Evolutionary conservation across 139 green algal species (phyloP).

Genomic region (Coelastrella sp.): DNA sequence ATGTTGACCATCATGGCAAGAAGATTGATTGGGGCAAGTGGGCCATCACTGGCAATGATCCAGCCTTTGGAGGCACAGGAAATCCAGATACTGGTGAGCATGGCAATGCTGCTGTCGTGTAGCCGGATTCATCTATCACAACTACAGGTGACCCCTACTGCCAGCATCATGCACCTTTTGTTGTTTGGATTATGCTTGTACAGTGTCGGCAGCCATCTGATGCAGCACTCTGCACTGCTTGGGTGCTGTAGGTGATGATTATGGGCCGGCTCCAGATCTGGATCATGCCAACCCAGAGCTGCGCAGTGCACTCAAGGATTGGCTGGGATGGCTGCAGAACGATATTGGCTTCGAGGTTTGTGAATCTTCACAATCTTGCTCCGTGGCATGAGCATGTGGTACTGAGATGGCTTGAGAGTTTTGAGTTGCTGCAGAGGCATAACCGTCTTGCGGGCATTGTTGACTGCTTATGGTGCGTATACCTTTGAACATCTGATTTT

Average conservation of each 20-base stretch:
- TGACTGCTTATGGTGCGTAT: no score
- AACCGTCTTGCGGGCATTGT: background rate
- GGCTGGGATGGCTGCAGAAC: conserved; percentile 80
- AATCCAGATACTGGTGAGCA: conserved; percentile 68
- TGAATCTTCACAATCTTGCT: no score
- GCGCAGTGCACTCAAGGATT: conserved; percentile 76
- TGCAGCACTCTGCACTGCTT: background rate
- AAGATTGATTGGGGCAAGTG: conserved; percentile 84
- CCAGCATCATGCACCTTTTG: no score
- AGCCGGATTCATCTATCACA: no score
- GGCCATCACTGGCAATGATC: conserved; percentile 84
- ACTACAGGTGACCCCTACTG: no score
- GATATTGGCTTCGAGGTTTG: conserved; percentile 79
- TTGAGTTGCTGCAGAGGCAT: background rate
- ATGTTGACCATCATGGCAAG: conserved; percentile 45
- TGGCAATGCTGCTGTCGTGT: background rate
- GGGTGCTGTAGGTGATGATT: conserved; percentile 71
- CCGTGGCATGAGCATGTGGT: no score
- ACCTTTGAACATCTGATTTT: no score
- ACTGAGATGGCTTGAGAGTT: no score
- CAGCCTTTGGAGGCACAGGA: conserved; percentile 75
- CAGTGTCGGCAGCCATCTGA: no score
- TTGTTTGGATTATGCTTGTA: no score
- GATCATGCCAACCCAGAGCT: conserved; percentile 89
- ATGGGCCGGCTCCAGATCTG: conserved; percentile 81